phyloP scores from a whole-genome alignment of 176 grass and related monocot genomes.

The Eragrostis nindensis region DNA sequence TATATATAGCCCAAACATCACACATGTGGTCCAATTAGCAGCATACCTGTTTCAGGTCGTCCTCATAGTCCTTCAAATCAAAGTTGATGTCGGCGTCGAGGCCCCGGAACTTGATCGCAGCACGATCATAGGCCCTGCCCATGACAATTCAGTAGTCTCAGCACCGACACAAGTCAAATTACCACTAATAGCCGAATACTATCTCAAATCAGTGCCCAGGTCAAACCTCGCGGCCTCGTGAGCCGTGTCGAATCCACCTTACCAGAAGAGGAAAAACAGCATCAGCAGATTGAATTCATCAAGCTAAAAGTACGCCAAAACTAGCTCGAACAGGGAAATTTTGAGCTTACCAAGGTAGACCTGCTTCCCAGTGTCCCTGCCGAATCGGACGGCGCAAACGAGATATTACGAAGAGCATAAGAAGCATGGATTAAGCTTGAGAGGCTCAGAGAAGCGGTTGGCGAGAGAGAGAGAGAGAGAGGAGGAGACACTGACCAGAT shows the following conservation, averaged over 20 bases:
- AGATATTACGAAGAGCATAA: slow-evolving; percentile 18
- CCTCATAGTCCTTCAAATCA: slow-evolving; percentile 75
- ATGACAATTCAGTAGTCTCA: slow-evolving; percentile 5
- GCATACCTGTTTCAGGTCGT: slow-evolving; percentile 75
- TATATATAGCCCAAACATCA: not conserved
- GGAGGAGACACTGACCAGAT: slow-evolving; percentile 60
- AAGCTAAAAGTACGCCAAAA: slow-evolving; percentile 14
- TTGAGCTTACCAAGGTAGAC: slow-evolving; percentile 81
- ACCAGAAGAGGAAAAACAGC: slow-evolving; percentile 11
- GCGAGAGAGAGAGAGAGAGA: not conserved
- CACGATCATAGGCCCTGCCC: slow-evolving; percentile 80
- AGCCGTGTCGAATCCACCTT: slow-evolving; percentile 93
- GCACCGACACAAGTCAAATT: not conserved
- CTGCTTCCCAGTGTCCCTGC: slow-evolving; percentile 95
- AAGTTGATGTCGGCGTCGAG: slow-evolving; percentile 86
- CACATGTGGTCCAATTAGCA: not conserved
- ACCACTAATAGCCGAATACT: not conserved
- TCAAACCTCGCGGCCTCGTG: slow-evolving; percentile 80
- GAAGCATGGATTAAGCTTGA: not conserved
- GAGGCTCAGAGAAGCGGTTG: not conserved
- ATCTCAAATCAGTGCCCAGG: not conserved
- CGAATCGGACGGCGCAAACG: slow-evolving; percentile 25
- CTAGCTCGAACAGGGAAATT: not conserved
- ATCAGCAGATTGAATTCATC: slow-evolving; percentile 18
- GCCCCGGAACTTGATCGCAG: slow-evolving; percentile 91